These are phyloP conservation scores for Colletotrichum chrysophilum DNA, from an alignment of 2,329 filamentous ascomycete species.

Conservation along the genomic window DNA sequence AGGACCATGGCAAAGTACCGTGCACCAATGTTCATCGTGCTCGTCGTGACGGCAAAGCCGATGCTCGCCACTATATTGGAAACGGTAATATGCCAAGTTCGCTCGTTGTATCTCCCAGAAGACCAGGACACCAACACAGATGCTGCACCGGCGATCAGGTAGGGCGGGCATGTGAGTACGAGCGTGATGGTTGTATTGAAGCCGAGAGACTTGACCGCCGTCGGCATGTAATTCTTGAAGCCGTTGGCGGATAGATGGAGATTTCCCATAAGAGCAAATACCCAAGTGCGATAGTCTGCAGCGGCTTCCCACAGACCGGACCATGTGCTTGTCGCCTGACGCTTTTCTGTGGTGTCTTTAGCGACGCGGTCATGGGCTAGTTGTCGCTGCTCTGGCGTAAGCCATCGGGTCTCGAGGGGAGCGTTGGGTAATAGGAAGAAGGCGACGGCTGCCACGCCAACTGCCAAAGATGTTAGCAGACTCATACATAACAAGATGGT, in stretches of 20 bases:
- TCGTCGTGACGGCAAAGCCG: slow-evolving; percentile 15
- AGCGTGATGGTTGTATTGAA: slow-evolving; percentile 46
- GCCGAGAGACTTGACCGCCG: slow-evolving; percentile 33
- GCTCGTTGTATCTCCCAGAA: background rate
- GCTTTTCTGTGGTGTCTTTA: slow-evolving; percentile 33
- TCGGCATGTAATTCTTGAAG: slow-evolving; percentile 37
- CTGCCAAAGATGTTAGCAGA: background rate
- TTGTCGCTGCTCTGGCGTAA: slow-evolving; percentile 44
- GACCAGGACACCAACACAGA: background rate
- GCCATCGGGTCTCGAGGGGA: slow-evolving; percentile 40
- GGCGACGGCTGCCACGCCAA: slow-evolving; percentile 26
- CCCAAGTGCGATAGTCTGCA: slow-evolving; percentile 50
- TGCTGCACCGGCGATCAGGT: slow-evolving; percentile 38
- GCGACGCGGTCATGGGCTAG: slow-evolving; percentile 40
- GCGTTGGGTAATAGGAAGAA: slow-evolving; percentile 27
- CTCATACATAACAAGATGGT: background rate
- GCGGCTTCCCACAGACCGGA: slow-evolving; percentile 48
- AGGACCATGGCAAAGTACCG: slow-evolving; percentile 35
- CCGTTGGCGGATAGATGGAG: slow-evolving; percentile 54
- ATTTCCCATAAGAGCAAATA: slow-evolving; percentile 56
- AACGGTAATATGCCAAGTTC: slow-evolving; percentile 1
- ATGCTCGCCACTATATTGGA: slow-evolving; percentile 41
- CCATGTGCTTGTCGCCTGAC: slow-evolving; percentile 42
- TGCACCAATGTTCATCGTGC: slow-evolving; percentile 23
- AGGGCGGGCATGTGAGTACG: slow-evolving; percentile 47